Evolutionary conservation across 192 early-diverging fungal genomes (phyloP).

Genomic region (Umbelopsis sp.): DNA sequence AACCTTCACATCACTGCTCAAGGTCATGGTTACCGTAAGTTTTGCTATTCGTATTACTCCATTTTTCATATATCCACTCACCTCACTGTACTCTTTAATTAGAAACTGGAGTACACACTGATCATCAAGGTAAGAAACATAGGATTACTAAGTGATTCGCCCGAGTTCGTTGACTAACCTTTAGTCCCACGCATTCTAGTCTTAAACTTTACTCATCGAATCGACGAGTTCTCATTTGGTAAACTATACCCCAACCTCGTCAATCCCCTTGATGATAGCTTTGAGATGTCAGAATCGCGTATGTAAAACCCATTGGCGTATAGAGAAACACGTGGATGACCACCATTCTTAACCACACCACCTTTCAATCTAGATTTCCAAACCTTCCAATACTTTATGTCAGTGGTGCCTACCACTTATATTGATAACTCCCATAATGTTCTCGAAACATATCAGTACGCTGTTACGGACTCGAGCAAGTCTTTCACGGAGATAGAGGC

Average conservation of each 20-base stretch:
- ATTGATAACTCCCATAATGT: slow-evolving; percentile 56
- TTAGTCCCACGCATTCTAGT: slow-evolving; percentile 41
- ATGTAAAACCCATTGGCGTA: slow-evolving; percentile 9
- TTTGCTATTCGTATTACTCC: neutral
- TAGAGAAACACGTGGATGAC: neutral
- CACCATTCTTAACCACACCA: neutral
- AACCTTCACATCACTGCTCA: slow-evolving; percentile 90
- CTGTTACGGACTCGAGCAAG: slow-evolving; percentile 80
- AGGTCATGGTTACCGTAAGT: slow-evolving; percentile 80
- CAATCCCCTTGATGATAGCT: slow-evolving; percentile 85
- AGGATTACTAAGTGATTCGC: neutral
- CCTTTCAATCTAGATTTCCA: slow-evolving; percentile 54
- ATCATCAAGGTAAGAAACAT: slow-evolving; percentile 57
- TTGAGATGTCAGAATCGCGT: slow-evolving; percentile 66
- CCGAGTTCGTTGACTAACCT: neutral
- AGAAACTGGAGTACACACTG: slow-evolving; percentile 57
- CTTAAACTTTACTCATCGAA: slow-evolving; percentile 94
- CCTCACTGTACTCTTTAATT: neutral
- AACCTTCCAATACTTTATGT: slow-evolving; percentile 87
- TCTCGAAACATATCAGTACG: slow-evolving; percentile 92
- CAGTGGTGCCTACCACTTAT: slow-evolving; percentile 79
- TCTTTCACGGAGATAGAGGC: slow-evolving; percentile 31
- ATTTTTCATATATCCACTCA: neutral
- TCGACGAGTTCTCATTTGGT: slow-evolving; percentile 92
- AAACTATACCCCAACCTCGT: slow-evolving; percentile 77